phyloP scores from a whole-genome alignment of 495 filamentous ascomycete genomes.

The Pyrenopolyporus hunteri region DNA sequence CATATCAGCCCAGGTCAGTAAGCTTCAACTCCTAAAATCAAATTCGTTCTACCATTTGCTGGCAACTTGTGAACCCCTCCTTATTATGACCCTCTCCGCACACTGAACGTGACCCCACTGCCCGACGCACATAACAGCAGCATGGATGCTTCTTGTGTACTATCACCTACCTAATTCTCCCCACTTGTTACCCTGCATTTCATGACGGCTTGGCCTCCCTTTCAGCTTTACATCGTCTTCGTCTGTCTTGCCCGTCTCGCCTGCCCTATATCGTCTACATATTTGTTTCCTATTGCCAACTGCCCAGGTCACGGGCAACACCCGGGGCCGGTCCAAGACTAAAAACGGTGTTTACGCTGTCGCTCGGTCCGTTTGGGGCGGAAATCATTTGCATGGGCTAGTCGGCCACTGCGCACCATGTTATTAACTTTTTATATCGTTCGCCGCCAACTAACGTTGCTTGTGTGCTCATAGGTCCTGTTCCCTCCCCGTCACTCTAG shows the following conservation, averaged over 20 bases:
- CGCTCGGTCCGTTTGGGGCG: not conserved
- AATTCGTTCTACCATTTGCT: not conserved
- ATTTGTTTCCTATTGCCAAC: conserved; percentile 1
- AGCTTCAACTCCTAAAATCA: not conserved
- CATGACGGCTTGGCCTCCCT: conserved; percentile 3
- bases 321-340: conserved; percentile 3
- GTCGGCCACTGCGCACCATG: not conserved
- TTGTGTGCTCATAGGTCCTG: not conserved
- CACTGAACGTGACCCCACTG: conserved; percentile 2
- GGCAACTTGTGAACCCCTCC: not conserved
- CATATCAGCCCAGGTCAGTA: not conserved
- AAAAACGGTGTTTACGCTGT: not conserved
- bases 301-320: not conserved
- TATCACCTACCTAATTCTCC: not conserved
- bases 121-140: not conserved
- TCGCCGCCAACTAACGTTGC: not conserved
- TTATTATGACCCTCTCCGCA: not conserved
- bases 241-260: not conserved
- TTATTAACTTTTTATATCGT: not conserved
- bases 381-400: not conserved
- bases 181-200: conserved; percentile 10
- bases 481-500: not conserved
- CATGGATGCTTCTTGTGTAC: not conserved
- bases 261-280: conserved; percentile 2
- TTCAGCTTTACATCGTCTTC: conserved; percentile 9